phyloP scores from a whole-genome alignment of 2,329 filamentous ascomycete genomes.

The Aureobasidium sp. region DNA sequence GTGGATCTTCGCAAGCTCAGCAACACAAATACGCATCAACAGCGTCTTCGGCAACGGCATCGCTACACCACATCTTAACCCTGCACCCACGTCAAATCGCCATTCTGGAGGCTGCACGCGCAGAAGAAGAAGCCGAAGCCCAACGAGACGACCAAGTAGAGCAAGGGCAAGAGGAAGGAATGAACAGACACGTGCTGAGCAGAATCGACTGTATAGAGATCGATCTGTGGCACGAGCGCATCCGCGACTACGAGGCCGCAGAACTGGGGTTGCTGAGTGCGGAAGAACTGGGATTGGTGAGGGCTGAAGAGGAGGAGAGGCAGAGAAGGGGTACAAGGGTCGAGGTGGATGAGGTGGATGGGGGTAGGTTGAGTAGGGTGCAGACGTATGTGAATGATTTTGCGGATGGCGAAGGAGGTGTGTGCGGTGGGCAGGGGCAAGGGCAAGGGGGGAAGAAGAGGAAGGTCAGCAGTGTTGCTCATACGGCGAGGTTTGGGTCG shows the following conservation, averaged over 20 bases:
- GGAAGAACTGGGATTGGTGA: not conserved
- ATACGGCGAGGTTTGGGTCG: not conserved
- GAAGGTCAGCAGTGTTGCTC: not conserved
- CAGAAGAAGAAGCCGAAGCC: not conserved
- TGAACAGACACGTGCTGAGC: not conserved
- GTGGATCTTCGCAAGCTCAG: too few relatives aligned
- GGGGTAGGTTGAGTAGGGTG: not conserved
- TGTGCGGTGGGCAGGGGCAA: not conserved
- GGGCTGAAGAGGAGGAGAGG: not conserved
- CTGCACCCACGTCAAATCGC: not conserved
- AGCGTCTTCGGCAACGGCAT: not conserved
- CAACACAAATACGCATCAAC: not conserved
- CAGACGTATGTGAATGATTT: not conserved
- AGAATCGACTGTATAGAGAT: slow-evolving; percentile 6
- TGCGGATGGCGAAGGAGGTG: not conserved
- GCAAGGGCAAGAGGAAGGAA: not conserved
- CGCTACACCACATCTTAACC: not conserved
- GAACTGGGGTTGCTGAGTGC: not conserved
- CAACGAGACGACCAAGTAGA: not conserved
- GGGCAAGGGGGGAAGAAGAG: not conserved
- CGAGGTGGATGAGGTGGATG: not conserved
- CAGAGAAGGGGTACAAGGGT: not conserved
- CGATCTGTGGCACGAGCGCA: not conserved
- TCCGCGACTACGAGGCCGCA: not conserved
- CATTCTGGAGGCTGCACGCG: not conserved